A percentile compares a stretch with the other conserved stretches of the same genome.
phyloP scores from a whole-genome alignment of 225 moss, liverwort and hornwort genomes.

The Marchantia paleacea region DNA sequence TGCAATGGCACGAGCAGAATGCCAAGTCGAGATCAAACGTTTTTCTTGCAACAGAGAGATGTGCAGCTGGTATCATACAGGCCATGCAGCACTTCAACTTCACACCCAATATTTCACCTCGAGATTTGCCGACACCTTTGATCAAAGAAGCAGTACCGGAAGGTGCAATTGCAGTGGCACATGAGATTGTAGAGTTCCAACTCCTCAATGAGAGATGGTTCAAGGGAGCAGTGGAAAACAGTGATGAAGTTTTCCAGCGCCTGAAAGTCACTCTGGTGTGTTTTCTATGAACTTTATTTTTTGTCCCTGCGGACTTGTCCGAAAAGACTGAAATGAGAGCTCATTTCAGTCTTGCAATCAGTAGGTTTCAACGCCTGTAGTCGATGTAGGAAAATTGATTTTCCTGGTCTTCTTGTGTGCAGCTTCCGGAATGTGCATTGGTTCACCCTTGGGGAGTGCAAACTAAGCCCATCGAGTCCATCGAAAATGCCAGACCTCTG shows the following conservation, averaged over 20 bases:
- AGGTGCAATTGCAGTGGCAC: slow-evolving; percentile 51
- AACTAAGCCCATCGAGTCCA: slow-evolving; percentile 36
- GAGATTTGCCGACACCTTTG: slow-evolving; percentile 55
- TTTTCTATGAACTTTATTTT: neutral
- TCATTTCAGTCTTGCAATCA: too few species aligned
- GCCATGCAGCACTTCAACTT: slow-evolving; percentile 87
- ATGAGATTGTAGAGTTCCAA: slow-evolving; percentile 69
- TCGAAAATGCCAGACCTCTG: slow-evolving; percentile 40
- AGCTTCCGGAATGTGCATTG: slow-evolving; percentile 55
- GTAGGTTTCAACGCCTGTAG: neutral
- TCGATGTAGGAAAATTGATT: neutral
- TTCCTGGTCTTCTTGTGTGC: slow-evolving; percentile 13
- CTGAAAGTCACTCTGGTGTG: slow-evolving; percentile 57
- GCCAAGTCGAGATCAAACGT: slow-evolving; percentile 57
- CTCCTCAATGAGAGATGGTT: slow-evolving; percentile 76
- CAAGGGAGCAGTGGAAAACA: slow-evolving; percentile 71
- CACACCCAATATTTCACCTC: slow-evolving; percentile 65
- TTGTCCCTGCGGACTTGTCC: neutral
- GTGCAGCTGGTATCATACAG: slow-evolving; percentile 86
- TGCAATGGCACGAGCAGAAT: slow-evolving; percentile 68
- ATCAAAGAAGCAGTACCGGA: slow-evolving; percentile 33
- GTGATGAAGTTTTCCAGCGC: slow-evolving; percentile 57
- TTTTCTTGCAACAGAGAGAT: slow-evolving; percentile 74
- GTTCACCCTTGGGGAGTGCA: slow-evolving; percentile 58
- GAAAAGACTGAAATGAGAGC: neutral